Conservation (phyloP, 1,284 basidiomycete species). For the Sporisorium scitamineum region DNA sequence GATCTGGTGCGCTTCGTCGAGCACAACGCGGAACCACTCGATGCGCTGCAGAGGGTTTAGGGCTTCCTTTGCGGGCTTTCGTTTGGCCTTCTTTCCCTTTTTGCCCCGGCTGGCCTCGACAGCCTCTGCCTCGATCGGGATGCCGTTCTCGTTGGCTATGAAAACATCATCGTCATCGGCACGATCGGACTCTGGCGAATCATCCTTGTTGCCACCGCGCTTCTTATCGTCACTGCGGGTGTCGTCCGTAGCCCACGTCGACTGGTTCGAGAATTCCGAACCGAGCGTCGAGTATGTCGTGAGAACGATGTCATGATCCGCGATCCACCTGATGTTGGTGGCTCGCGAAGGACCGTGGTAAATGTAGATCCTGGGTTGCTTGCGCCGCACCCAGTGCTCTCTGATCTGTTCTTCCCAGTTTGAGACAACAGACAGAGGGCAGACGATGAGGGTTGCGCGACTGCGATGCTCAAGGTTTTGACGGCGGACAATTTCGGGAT, state of each 20-base stretch:
- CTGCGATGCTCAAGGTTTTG: slow-evolving; percentile 72
- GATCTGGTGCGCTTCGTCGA: slow-evolving; percentile 94
- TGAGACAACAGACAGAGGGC: slow-evolving; percentile 93
- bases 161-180: slow-evolving; percentile 72
- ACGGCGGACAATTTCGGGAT: slow-evolving; percentile 51
- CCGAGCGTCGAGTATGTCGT: slow-evolving; percentile 97
- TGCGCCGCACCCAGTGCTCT: slow-evolving; percentile 76
- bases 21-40: slow-evolving; percentile 96
- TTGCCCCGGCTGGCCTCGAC: slow-evolving; percentile 46
- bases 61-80: slow-evolving; percentile 73
- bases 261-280: slow-evolving; percentile 91
- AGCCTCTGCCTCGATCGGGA: slow-evolving; percentile 20
- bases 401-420: slow-evolving; percentile 99
- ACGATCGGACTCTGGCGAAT: slow-evolving; percentile 15
- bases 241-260: slow-evolving; percentile 54
- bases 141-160: slow-evolving; percentile 78
- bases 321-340: slow-evolving; percentile 83
- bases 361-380: slow-evolving; percentile 79
- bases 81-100: slow-evolving; percentile 71
- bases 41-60: slow-evolving; percentile 92
- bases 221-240: slow-evolving; percentile 23
- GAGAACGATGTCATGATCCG: slow-evolving; percentile 95
- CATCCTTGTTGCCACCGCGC: slow-evolving; percentile 21
- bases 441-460: slow-evolving; percentile 93
- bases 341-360: slow-evolving; percentile 94